These are phyloP conservation scores for Petrea volubilis DNA, from an alignment of 257 asterid genomes.

Conservation along the genomic window DNA sequence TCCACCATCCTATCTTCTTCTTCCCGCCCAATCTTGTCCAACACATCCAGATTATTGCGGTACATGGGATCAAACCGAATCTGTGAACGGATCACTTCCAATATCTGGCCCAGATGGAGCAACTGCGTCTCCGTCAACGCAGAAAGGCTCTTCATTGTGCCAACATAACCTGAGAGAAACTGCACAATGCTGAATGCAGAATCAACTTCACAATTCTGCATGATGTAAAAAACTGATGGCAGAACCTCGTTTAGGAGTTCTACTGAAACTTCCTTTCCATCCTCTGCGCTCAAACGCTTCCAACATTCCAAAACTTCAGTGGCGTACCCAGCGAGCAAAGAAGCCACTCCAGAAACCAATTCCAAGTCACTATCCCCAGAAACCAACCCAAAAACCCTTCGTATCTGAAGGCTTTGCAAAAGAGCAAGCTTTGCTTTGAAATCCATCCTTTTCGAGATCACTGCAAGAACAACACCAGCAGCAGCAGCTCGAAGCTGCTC, in stretches of 20 bases:
- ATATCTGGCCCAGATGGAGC: conserved; percentile 73
- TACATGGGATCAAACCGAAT: conserved; percentile 70
- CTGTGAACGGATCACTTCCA: conserved; percentile 71
- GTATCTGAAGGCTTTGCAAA: conserved; percentile 69
- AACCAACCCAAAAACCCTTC: conserved; percentile 75
- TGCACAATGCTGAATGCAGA: conserved; percentile 72
- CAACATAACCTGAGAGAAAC: conserved; percentile 83
- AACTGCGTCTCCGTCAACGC: conserved; percentile 67
- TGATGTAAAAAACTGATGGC: conserved; percentile 79
- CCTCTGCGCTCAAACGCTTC: conserved; percentile 61
- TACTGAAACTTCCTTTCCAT: conserved; percentile 55
- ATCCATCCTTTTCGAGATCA: conserved; percentile 90
- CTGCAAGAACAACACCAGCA: conserved; percentile 69
- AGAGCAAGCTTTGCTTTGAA: conserved; percentile 68
- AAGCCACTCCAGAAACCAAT: conserved; percentile 64
- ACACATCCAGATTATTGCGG: conserved; percentile 59
- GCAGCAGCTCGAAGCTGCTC: conserved; percentile 81
- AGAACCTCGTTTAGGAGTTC: conserved; percentile 86
- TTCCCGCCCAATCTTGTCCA: conserved; percentile 87
- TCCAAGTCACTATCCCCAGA: conserved; percentile 59
- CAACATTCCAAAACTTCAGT: conserved; percentile 79
- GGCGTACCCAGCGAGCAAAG: conserved; percentile 86
- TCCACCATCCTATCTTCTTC: conserved; percentile 95
- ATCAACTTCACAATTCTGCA: conserved; percentile 72
- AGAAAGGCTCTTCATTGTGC: conserved; percentile 75